Evolutionary conservation across 2,329 filamentous ascomycete genomes (phyloP).

Genomic region (Fusarium fujikuroi): DNA sequence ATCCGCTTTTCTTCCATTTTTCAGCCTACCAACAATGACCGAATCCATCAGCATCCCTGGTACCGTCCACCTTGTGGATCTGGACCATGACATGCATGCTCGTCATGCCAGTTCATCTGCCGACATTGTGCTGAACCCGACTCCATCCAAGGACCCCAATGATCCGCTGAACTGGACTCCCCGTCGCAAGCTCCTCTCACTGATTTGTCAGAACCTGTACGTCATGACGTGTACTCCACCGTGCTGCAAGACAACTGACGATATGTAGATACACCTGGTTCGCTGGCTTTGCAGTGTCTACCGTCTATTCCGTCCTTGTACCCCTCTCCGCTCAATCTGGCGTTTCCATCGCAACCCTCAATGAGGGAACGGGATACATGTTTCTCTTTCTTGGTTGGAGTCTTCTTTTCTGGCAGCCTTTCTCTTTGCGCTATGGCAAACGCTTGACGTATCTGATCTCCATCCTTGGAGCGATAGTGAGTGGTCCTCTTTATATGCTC

Average conservation of each 20-base stretch:
- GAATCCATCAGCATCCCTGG: constrained; percentile 45
- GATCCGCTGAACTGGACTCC: constrained; percentile 63
- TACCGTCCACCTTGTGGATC: constrained; percentile 54
- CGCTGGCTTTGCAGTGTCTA: constrained; percentile 53
- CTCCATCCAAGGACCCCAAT: constrained; percentile 60
- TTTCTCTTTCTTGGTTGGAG: constrained; percentile 59
- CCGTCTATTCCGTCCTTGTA: constrained; percentile 52
- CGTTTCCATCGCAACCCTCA: constrained; percentile 48
- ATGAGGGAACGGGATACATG: constrained; percentile 54
- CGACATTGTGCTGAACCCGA: constrained; percentile 62
- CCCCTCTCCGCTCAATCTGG: constrained; percentile 48
- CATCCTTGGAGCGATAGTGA: constrained; percentile 45
- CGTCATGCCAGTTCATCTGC: constrained; percentile 44
- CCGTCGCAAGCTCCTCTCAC: constrained; percentile 41
- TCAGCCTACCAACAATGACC: not conserved
- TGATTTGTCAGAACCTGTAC: constrained; percentile 45
- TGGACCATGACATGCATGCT: constrained; percentile 48
- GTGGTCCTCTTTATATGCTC: not conserved
- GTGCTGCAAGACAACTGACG: accelerated
- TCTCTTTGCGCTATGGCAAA: constrained; percentile 58
- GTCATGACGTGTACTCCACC: not conserved
- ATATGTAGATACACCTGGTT: constrained; percentile 49
- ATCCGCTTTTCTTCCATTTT: not conserved
- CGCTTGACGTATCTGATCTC: constrained; percentile 53
- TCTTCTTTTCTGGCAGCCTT: constrained; percentile 59